Conservation (phyloP, 352 stramenopile genomes). For the Phytopythium helicoides region DNA sequence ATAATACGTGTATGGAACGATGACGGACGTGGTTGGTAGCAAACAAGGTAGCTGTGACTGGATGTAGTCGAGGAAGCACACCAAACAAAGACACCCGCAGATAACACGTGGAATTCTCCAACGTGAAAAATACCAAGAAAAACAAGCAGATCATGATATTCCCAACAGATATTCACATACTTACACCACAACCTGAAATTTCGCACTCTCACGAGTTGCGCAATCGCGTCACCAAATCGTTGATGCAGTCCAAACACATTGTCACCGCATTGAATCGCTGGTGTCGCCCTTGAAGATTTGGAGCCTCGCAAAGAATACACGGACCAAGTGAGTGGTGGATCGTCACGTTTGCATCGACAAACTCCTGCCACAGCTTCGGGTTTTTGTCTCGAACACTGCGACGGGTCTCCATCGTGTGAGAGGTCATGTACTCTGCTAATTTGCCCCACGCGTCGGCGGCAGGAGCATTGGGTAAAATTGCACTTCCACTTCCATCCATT, state of each 20-base stretch:
- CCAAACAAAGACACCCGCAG: too few species aligned
- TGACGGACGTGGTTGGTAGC: slow-evolving; percentile 3
- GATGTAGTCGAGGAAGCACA: background rate
- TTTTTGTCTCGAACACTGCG: slow-evolving; percentile 27
- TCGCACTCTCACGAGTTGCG: too few species aligned
- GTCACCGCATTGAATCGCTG: slow-evolving; percentile 54
- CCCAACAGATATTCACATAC: background rate
- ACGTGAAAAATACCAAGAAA: too few species aligned
- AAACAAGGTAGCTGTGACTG: background rate
- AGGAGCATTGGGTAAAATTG: slow-evolving; percentile 3
- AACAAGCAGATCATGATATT: background rate
- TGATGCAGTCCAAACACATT: slow-evolving; percentile 43
- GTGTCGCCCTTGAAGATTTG: slow-evolving; percentile 32
- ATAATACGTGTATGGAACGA: too few species aligned
- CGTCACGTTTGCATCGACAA: slow-evolving; percentile 26
- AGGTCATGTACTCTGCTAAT: slow-evolving; percentile 31
- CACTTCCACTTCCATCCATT: background rate
- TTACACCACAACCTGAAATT: too few species aligned
- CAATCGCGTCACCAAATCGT: slow-evolving; percentile 8
- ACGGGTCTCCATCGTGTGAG: slow-evolving; percentile 25
- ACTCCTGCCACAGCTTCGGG: slow-evolving; percentile 40
- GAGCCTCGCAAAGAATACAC: slow-evolving; percentile 39
- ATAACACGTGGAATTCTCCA: too few species aligned
- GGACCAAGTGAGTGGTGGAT: slow-evolving; percentile 12
- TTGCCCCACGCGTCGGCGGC: slow-evolving; percentile 13